Conservation (phyloP, 768 basidiomycete genomes). For the Tephrocybe sp. region DNA sequence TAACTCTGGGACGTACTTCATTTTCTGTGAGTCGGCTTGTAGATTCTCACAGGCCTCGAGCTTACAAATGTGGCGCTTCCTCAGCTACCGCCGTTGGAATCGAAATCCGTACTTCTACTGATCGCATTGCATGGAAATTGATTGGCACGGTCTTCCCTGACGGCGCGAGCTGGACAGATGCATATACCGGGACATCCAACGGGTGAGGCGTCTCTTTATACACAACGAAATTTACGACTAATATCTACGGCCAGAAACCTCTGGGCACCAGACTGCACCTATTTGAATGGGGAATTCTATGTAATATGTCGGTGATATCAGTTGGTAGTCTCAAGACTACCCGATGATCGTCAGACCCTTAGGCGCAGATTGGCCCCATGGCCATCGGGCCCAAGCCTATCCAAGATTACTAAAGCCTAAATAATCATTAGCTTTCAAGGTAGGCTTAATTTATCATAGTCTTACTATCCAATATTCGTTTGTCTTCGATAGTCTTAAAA, state of each 20-base stretch:
- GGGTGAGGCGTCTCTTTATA: slow-evolving; percentile 34
- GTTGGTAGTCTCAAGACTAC: too few relatives aligned
- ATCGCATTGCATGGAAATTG: slow-evolving; percentile 46
- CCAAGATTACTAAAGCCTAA: too few relatives aligned
- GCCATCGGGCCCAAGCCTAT: too few relatives aligned
- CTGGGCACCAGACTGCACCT: slow-evolving; percentile 42
- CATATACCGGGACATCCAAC: slow-evolving; percentile 46
- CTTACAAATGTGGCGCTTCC: slow-evolving; percentile 22
- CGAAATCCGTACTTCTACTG: slow-evolving; percentile 49
- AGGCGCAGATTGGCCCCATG: too few relatives aligned
- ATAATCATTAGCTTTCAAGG: too few relatives aligned
- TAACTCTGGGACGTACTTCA: slow-evolving; percentile 42
- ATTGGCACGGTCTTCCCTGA: slow-evolving; percentile 49
- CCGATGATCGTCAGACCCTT: too few relatives aligned
- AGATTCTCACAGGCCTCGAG: too few relatives aligned
- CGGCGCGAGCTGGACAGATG: slow-evolving; percentile 49
- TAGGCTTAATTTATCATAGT: too few relatives aligned
- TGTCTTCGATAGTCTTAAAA: too few relatives aligned
- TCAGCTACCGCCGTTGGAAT: slow-evolving; percentile 46
- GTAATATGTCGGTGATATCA: too few relatives aligned
- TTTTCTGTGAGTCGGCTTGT: slow-evolving; percentile 49
- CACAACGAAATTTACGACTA: background rate
- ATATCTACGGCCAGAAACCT: slow-evolving; percentile 28
- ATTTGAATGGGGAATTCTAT: slow-evolving; percentile 27
- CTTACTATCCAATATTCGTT: too few relatives aligned